Evolutionary conservation across 805 yeast genomes (phyloP), one percentile per base, ranked within the genome.

Genomic region (Yarrowia osloensis): DNA sequence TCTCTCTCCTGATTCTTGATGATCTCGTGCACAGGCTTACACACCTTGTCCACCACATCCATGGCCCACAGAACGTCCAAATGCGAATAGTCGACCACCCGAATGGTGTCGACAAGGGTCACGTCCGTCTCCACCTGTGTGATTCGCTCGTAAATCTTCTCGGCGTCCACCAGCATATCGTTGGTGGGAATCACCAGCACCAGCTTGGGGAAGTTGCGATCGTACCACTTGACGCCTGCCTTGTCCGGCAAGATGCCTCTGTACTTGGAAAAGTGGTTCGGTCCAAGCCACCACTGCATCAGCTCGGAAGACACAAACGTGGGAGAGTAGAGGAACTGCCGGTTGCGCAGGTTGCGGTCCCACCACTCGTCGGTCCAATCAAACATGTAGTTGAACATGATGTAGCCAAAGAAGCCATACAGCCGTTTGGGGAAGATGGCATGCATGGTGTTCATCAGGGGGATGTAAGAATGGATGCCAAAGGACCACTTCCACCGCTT

Each of bases 11-110:
- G 37, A 26, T 54, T 33, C 73, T 74, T 72, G 31, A 78, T 73
- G 44, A 73, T 74, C 33, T 72, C 69, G 21, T 69, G 70, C 67
- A 79, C 63, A 1, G 80, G 82, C 52, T 62, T 77, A 0, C 96
- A 97, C 22, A 94, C 84, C 50, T 81, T 82, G 4, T 85, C 86
- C 29, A 85, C 80, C 1, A 87, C 87, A 73, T 90, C 93, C 72
- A 84, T 86, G 0, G 98, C 94, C 99, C 99, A 94, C 15, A 93
- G 79, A 0, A 92, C 97, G 77, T 94, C 99, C 65, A 94, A 78
- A 76, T 94, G 99, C 19, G 92, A 86, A 75, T 94, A 94, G 11
- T 81, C 83, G 0, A 84, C 83, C 6, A 94, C 69, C 61, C 82
- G 82, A 22, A 80, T 73, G 22, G 78, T 77, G 15, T 72, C 75